Conservation (phyloP, 2,329 filamentous ascomycete species). For the Colletotrichum sp. region DNA sequence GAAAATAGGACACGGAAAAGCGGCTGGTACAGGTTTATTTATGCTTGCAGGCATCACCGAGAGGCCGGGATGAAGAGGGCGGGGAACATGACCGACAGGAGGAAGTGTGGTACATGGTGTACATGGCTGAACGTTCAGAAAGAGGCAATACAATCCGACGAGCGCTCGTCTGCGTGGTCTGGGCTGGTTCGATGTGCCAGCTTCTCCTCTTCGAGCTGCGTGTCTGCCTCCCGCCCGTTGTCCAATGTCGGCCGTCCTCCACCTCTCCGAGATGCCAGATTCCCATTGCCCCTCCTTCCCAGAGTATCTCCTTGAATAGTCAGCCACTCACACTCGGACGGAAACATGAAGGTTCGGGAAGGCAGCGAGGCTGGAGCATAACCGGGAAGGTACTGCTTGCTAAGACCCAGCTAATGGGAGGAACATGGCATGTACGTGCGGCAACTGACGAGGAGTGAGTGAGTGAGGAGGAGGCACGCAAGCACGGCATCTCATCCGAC, state of each 20-base stretch:
- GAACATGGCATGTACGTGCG: background rate
- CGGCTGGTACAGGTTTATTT: constrained; percentile 12
- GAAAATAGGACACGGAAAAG: background rate
- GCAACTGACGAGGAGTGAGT: background rate
- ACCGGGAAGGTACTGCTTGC: background rate
- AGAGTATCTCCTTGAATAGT: constrained; percentile 16
- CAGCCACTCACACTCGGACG: background rate
- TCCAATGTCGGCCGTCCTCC: background rate
- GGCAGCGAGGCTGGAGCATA: constrained; percentile 2
- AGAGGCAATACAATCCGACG: constrained; percentile 15
- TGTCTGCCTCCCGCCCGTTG: background rate
- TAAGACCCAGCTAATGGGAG: background rate
- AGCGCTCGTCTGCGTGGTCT: background rate
- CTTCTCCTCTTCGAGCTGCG: background rate
- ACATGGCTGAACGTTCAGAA: background rate
- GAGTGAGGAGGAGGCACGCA: too few species aligned
- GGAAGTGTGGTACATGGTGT: background rate
- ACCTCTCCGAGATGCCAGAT: constrained; percentile 19
- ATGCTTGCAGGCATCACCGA: constrained; percentile 11
- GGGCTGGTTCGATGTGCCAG: background rate
- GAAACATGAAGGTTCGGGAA: constrained; percentile 1
- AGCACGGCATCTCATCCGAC: background rate
- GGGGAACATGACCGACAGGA: constrained; percentile 1
- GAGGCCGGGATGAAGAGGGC: background rate
- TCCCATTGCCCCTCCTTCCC: constrained; percentile 18